Evolutionary conservation across 2,329 filamentous ascomycete genomes (phyloP).

Genomic region (Bipolaris oryzae): DNA sequence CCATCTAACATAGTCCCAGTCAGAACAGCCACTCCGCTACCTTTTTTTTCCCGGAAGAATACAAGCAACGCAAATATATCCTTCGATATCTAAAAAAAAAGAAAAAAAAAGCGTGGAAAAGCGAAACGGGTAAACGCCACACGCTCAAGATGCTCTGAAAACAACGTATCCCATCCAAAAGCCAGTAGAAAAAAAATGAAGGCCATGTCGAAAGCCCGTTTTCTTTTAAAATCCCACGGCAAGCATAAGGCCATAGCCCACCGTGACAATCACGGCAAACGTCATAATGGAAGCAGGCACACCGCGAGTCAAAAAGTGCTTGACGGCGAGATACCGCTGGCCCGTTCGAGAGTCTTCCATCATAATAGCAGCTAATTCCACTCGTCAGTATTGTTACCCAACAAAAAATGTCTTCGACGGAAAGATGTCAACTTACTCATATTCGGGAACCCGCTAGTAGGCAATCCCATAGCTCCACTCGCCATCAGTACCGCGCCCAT

Average conservation of each 20-base stretch:
- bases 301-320: constrained; percentile 93
- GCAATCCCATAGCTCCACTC: constrained; percentile 94
- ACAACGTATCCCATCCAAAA: neutral
- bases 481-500: constrained; percentile 98
- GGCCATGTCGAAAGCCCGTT: no score
- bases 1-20: no score
- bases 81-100: no score
- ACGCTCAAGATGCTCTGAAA: no score
- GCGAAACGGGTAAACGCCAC: no score
- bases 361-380: constrained; percentile 84
- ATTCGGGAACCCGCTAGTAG: constrained; percentile 95
- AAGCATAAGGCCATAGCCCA: constrained; percentile 91
- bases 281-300: constrained; percentile 85
- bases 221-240: constrained; percentile 66
- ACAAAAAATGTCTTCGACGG: neutral
- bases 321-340: constrained; percentile 87
- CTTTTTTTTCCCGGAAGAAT: no score
- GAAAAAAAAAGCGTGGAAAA: no score
- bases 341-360: constrained; percentile 94
- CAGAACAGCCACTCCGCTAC: no score
- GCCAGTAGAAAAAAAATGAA: neutral
- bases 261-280: constrained; percentile 79
- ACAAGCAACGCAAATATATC: no score
- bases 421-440: constrained; percentile 80
- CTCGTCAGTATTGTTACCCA: no score